Base-by-base conservation (phyloP, 75 land plant species). In the Cryptomeria japonica region DNA sequence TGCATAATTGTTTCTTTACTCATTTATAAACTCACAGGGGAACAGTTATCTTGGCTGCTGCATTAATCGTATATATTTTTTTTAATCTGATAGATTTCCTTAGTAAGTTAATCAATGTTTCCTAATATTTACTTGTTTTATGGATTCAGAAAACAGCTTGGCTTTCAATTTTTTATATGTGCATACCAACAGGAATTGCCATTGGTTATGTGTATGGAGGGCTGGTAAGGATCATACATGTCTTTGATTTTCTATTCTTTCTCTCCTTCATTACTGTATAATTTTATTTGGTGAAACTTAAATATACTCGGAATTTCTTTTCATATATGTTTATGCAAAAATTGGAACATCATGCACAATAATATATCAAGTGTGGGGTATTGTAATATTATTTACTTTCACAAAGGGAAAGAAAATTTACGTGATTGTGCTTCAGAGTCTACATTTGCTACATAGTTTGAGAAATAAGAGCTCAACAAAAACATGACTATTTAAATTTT, bases 191-290 rank as follows among this genome's bases (percentile, higher is more conserved):
- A 87, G 99, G 99, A 70, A 76, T 92, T 78, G 99, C 99, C n/a
- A 49, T 97, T 76, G 99, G 99, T 85, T 98, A 98, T 89, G 95
- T 98, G 49, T 98, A 92, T 92, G 99, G 99, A 84, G 99, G 99
- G 79, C 25, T 96, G 92, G 99, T 98, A 92, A 90, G 96, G 80
- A 18, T 84, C 19, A 55, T 49, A 1, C 16, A 85, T 84, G 28
- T 28, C 38, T 49, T 51, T n/a, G n/a, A 31, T 13, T 3, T 56
- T 14, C 68, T 34, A 28, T 37, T 84, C n/a, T 32, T 53, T 84
- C 9, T 85, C 38, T 78, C 37, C 31, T 44, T 7, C 46, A 25
- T 39, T 82, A 82, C 3, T 5, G 0, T 75, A 75, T 11, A 28
- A 12, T 34, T 13, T 75, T 34, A 25, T 82, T 49, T 82, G 84